Conservation (phyloP, 305 asterid genomes). For the Ajuga reptans region DNA sequence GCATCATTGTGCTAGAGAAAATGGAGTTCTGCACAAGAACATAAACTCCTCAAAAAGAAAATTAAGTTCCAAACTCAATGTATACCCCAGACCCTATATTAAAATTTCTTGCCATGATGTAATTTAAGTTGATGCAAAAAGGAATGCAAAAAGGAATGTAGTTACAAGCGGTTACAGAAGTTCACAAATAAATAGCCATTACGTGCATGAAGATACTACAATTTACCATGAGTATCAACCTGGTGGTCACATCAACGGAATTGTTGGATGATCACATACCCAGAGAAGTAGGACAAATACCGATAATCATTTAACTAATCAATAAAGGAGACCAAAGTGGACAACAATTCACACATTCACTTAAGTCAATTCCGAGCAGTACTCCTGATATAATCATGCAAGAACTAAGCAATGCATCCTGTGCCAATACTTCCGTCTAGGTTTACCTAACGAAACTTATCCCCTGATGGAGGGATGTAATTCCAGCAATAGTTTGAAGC, state of each 20-base stretch:
- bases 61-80: not conserved
- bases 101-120: not conserved
- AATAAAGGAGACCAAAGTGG: not conserved
- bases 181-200: not conserved
- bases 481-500: not conserved
- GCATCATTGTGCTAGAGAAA: not conserved
- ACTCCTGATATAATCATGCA: not conserved
- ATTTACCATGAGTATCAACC: not conserved
- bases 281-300: not conserved
- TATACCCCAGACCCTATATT: not conserved
- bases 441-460: not conserved
- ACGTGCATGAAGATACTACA: not conserved
- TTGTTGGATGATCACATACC: not conserved
- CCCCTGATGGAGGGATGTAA: not conserved
- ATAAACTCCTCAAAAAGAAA: not conserved
- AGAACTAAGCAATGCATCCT: not conserved
- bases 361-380: not conserved
- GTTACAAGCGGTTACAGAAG: not conserved
- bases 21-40: not conserved
- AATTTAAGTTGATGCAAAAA: no score
- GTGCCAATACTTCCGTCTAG: not conserved
- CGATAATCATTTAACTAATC: not conserved
- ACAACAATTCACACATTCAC: not conserved
- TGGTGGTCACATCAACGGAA: not conserved
- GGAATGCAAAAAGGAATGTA: not conserved